Evolutionary conservation across 1,139 yeast genomes (phyloP).

Genomic region (Saccharomyces uvarum): DNA sequence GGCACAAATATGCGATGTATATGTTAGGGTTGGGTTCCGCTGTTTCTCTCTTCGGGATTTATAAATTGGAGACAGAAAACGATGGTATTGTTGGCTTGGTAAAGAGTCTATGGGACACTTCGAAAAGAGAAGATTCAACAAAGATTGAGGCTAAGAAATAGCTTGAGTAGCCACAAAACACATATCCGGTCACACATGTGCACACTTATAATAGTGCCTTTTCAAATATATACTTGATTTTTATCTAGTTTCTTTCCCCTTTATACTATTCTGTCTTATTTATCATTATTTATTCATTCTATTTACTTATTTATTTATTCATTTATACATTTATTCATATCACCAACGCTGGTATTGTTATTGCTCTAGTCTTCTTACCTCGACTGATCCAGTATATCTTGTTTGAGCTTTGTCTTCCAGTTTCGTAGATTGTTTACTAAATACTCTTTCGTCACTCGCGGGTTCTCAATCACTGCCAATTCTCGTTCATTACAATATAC

Average conservation of each 20-base stretch:
- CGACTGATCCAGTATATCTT: neutral
- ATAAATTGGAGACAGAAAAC: conserved; percentile 61
- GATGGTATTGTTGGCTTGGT: conserved; percentile 48
- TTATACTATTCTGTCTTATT: neutral
- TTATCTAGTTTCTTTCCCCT: neutral
- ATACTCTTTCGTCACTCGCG: conserved; percentile 4
- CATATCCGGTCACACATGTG: neutral
- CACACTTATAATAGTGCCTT: neutral
- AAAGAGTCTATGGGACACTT: conserved; percentile 35
- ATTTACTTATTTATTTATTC: conserved; percentile 5
- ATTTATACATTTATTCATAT: conserved; percentile 10
- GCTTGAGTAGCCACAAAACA: neutral
- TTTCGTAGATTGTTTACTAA: conserved; percentile 8
- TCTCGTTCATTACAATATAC: conserved; percentile 22
- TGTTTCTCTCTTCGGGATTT: conserved; percentile 59
- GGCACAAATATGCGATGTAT: conserved; percentile 55
- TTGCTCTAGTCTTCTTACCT: neutral
- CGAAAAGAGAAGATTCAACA: conserved; percentile 8
- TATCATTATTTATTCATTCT: neutral
- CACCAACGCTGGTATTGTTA: neutral
- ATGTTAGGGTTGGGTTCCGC: conserved; percentile 57
- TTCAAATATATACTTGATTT: neutral
- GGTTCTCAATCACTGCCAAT: conserved; percentile 9
- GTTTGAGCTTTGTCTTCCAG: conserved; percentile 10
- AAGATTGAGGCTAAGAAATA: conserved; percentile 1